These are phyloP conservation scores for Mallotus japonicus DNA, from an alignment of 441 rosid species.

Conservation along the genomic window DNA sequence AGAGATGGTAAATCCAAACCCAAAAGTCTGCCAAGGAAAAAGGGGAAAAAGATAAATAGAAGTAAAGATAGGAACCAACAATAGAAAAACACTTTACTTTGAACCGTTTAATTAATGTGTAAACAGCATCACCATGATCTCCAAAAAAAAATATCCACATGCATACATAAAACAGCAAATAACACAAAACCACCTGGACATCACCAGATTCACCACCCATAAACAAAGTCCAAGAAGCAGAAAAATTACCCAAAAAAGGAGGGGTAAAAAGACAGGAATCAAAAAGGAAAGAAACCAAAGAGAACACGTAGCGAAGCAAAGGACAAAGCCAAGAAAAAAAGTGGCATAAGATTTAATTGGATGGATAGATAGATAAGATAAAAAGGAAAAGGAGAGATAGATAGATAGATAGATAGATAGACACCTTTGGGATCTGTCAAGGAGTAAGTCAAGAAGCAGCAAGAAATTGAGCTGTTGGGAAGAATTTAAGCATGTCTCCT, in stretches of 20 bases:
- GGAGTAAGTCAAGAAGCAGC: background rate
- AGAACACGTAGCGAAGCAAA: background rate
- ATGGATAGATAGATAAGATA: background rate
- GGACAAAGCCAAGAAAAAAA: background rate
- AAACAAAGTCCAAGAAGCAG: background rate
- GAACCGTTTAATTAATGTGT: background rate
- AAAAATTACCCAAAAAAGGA: too few species aligned
- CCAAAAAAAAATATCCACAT: conserved; percentile 9
- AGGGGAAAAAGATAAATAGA: too few species aligned
- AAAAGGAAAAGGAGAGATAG: background rate
- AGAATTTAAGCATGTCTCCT: conserved; percentile 40
- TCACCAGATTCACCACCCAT: conserved; percentile 1
- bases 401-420: background rate
- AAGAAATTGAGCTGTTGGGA: conserved; percentile 12
- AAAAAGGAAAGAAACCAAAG: background rate
- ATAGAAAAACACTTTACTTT: background rate
- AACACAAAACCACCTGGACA: conserved; percentile 12
- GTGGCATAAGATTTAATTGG: background rate
- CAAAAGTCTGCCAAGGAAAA: background rate
- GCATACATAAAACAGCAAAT: conserved; percentile 18
- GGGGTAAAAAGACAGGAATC: background rate
- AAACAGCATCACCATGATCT: conserved; percentile 9
- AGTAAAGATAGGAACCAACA: too few species aligned
- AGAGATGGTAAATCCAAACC: background rate
- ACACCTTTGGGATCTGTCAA: conserved; percentile 22